A percentile compares a stretch with the other conserved stretches of the same genome.
These are phyloP conservation scores for Coniferiporia weirii DNA, from an alignment of 1,284 basidiomycete genomes.

Conservation along the genomic window DNA sequence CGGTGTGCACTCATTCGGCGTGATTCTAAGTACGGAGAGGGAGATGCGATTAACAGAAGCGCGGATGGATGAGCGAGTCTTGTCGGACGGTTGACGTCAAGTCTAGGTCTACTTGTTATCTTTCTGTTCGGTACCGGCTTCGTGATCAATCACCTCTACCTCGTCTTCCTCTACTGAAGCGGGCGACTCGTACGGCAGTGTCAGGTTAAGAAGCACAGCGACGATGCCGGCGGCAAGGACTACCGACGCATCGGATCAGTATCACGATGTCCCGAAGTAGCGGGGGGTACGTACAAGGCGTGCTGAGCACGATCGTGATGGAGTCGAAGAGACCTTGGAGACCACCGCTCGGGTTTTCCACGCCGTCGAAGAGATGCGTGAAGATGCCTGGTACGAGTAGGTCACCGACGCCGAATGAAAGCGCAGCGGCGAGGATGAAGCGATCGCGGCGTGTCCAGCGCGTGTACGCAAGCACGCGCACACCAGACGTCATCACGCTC, in stretches of 20 bases:
- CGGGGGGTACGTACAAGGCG: conserved; percentile 54
- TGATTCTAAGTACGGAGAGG: too few relatives aligned
- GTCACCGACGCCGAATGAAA: conserved; percentile 72
- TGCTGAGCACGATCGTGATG: conserved; percentile 74
- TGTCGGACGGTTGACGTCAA: neutral
- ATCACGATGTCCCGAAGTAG: neutral
- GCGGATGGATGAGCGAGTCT: too few relatives aligned
- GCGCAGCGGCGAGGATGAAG: conserved; percentile 69
- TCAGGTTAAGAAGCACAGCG: conserved; percentile 58
- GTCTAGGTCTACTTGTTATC: neutral
- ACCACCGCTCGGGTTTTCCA: conserved; percentile 50
- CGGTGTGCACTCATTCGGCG: too few relatives aligned
- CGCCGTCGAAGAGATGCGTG: conserved; percentile 63
- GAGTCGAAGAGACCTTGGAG: conserved; percentile 70
- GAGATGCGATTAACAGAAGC: too few relatives aligned
- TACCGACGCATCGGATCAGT: conserved; percentile 21
- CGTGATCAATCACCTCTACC: conserved; percentile 27
- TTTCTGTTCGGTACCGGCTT: neutral
- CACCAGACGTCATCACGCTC: conserved; percentile 59
- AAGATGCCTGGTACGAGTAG: conserved; percentile 58
- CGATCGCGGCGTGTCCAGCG: conserved; percentile 68
- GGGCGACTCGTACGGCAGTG: conserved; percentile 48
- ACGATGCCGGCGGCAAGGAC: conserved; percentile 66
- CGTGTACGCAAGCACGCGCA: conserved; percentile 66
- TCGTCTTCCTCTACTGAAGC: conserved; percentile 22